Percentiles rank a stretch among this genome's conserved stretches.
These are phyloP conservation scores for Penicillium sp. DNA, from an alignment of 2,329 filamentous ascomycete genomes.

Conservation along the genomic window DNA sequence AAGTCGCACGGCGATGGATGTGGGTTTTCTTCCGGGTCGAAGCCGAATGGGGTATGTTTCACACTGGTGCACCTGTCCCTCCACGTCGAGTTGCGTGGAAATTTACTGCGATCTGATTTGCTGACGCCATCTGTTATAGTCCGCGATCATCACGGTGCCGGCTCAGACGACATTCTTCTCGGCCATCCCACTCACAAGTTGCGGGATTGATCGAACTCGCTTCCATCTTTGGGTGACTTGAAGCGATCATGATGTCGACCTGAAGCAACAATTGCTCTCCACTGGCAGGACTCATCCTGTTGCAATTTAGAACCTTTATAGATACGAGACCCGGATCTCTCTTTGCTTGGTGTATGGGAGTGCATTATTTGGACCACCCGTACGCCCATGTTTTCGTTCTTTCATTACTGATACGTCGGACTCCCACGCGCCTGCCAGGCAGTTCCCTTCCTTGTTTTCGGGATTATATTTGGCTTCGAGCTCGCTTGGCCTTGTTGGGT, in stretches of 20 bases:
- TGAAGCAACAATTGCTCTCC: background rate
- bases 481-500: no score
- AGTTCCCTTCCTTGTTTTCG: background rate
- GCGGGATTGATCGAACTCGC: constrained; percentile 46
- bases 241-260: no score
- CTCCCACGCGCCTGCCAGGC: background rate
- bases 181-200: constrained; percentile 64
- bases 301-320: constrained; percentile 12
- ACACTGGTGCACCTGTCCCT: background rate
- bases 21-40: constrained; percentile 97
- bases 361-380: constrained; percentile 5
- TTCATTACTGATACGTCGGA: constrained; percentile 1
- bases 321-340: constrained; percentile 15
- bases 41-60: constrained; percentile 72
- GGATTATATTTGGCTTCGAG: no score
- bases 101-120: constrained; percentile 5
- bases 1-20: constrained; percentile 83
- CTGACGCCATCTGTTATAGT: constrained; percentile 34
- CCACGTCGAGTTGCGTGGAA: background rate
- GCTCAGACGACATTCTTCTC: constrained; percentile 65
- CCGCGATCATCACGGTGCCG: constrained; percentile 51
- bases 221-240: no score
- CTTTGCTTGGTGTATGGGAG: constrained; percentile 10
- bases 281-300: no score
- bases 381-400: constrained; percentile 1